Evolutionary conservation across 192 early-diverging fungal genomes (phyloP), one percentile per base, ranked within the genome.

Genomic region (Coemansia sp.): DNA sequence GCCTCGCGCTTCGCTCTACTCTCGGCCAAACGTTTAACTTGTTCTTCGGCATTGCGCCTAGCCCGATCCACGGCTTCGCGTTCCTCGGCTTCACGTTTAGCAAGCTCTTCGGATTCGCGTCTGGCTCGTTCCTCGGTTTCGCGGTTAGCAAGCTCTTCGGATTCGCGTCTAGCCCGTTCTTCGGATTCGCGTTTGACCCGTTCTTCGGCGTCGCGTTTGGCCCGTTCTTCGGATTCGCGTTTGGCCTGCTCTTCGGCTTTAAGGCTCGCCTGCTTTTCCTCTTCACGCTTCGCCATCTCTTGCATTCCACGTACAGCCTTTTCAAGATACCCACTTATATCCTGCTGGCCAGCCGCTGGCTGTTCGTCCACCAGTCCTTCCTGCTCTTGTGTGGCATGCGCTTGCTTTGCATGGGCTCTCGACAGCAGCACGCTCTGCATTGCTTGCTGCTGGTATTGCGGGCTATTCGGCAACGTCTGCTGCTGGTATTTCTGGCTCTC

Each of bases 401-500:
- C 18, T 44, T 44, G 18, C 43, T 44, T n/a, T 44, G 43, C 43
- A 7, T 44, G 43, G n/a, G 16, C 43, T 18, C 18, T 21, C 18
- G 16, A 12, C 18, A 22, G 4, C 43, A 18, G 43, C 43, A 44
- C 18, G 4, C 8, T 21, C 22, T 54, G 48, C 42, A 47, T 54
- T 5, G 51, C 38, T 9, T 62, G 67, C 10, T 47, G 30, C 47
- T 62, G 46, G 22, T 32, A n/a, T 16, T 56, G 44, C 33, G 35
- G 44, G 22, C 49, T 18, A 19, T 31, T 40, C 42, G 28, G 60
- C 18, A 45, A 24, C 25, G 22, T 27, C 49, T 65, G 56, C 16
- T 54, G 51, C 3, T 58, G 64, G 1, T 59, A 46, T n/a, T 46
- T 52, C 27, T 59, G 64, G n/a, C 35, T 40, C 11, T 50, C 54